Base-by-base conservation (phyloP, 129 eudicot genomes). In the Lactuca saligna region DNA sequence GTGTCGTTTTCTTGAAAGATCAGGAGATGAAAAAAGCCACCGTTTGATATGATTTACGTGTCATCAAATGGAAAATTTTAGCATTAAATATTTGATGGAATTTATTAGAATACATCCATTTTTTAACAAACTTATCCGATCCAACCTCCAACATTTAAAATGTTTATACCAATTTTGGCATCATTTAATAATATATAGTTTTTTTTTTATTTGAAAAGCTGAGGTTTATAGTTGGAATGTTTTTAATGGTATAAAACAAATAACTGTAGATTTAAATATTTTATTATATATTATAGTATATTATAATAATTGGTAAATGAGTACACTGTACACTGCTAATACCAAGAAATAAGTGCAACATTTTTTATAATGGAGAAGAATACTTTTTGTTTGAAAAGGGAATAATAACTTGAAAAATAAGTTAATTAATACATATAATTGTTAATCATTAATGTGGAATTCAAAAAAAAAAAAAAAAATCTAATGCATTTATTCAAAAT, bases 1-100 rank as follows among this genome's bases (percentile, higher is more conserved):
- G 71, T 68, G 70, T 68, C 75, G 70, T 68, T 76, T 61, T 68
- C 70, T 68, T 67, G 15, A 7, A 58, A 39, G 67, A 75, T 65
- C 61, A 66, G 49, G 75, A 71, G 54, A 42, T 59, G 42, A 15
- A 35, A 49, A 60, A 76, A 41, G 70, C 75, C 15, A 61, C 80
- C 75, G 64, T 2, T 76, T 54, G 70, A 7, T 20, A 31, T 68
- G 6, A 13, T 61, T 15, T 53, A 53, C 80, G 80, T 76, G 75
- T 53, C 75, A 60, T 44, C 44, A 38, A 49, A 16, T 8, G 1
- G 4, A 49, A 37, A 38, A 1, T 20, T 58, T 15, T 3, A 9
- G 16, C 8, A 20, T 59, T 35, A 35, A 20, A 38, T 59, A 73
- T 63, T 54, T 35, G 29, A 31, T 75, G 69, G 50, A 57, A 76